Conservation (phyloP, 305 asterid species). For the Rubia tinctorum region DNA sequence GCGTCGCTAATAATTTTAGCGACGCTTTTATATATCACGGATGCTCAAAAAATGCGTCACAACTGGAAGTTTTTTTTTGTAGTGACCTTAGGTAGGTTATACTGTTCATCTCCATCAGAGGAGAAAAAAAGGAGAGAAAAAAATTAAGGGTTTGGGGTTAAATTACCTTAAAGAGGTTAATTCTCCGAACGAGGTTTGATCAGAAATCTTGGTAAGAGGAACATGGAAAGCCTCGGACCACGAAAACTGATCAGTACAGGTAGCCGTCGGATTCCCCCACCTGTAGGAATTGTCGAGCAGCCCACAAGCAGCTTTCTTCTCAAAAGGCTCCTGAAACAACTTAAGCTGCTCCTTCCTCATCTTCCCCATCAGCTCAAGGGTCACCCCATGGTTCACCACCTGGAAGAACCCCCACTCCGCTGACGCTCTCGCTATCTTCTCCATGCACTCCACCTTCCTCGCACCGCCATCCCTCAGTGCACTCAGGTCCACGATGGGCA, state of each 20-base stretch:
- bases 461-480: constrained; percentile 24
- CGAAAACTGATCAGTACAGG: constrained; percentile 45
- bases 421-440: constrained; percentile 41
- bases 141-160: neutral
- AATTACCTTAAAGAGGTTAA: constrained; percentile 53
- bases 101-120: neutral
- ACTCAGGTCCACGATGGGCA: constrained; percentile 44
- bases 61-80: no score
- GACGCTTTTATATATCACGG: no score
- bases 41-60: no score
- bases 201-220: constrained; percentile 49
- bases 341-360: constrained; percentile 53
- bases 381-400: constrained; percentile 68
- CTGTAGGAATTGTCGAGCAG: constrained; percentile 57
- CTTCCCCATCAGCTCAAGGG: constrained; percentile 29
- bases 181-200: constrained; percentile 44
- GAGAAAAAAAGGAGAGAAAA: no score
- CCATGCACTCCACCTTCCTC: constrained; percentile 27
- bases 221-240: constrained; percentile 82
- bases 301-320: constrained; percentile 44
- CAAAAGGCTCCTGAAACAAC: constrained; percentile 46
- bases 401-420: constrained; percentile 83
- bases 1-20: no score
- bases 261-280: constrained; percentile 61
- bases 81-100: no score